A percentile compares a stretch with the other conserved stretches of the same genome.
Conservation (phyloP, 805 yeast species). For the Wickerhamiella bombiphila region DNA sequence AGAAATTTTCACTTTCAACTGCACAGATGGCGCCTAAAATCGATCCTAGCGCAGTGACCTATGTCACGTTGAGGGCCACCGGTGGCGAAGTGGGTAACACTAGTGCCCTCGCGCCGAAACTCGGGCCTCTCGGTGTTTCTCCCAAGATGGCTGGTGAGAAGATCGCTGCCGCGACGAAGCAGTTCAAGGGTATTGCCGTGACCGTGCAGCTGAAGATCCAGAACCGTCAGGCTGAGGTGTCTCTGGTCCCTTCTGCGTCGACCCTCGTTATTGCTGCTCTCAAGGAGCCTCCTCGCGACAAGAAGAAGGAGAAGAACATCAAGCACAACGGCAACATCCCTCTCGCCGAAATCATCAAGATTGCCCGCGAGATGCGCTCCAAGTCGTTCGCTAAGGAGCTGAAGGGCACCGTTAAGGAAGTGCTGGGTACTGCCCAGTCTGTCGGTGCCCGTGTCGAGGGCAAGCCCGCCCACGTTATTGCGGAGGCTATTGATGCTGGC, state of each 20-base stretch:
- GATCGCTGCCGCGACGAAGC: conserved; percentile 98
- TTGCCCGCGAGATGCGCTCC: conserved; percentile 94
- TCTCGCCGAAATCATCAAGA: conserved; percentile 87
- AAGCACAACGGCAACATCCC: conserved; percentile 99
- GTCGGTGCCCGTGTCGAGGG: conserved; percentile 99
- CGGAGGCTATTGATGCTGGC: conserved; percentile 97
- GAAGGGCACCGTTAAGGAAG: conserved; percentile 95
- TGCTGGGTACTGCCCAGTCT: conserved; percentile 98
- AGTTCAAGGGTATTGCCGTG: conserved; percentile 98
- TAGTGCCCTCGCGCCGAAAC: conserved; percentile 98
- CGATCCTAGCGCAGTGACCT: conserved; percentile 97
- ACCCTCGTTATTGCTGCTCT: conserved; percentile 97
- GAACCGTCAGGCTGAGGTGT: conserved; percentile 98
- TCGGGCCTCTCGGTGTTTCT: conserved; percentile 99
- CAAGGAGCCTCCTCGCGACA: conserved; percentile 99
- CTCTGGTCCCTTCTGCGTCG: conserved; percentile 99
- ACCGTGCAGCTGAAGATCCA: conserved; percentile 97
- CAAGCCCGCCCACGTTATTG: conserved; percentile 98
- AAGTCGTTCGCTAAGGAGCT: conserved; percentile 97
- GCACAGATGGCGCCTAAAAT: conserved; percentile 98
- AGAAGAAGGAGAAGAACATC: conserved; percentile 99
- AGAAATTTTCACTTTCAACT: too few relatives aligned
- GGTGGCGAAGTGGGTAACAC: conserved; percentile 99
- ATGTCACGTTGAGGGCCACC: conserved; percentile 97
- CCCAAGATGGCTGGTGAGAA: conserved; percentile 99